Percentiles rank a stretch among this genome's conserved stretches.
phyloP scores from a whole-genome alignment of 2,329 filamentous ascomycete species.

The Metarhizium humberi region DNA sequence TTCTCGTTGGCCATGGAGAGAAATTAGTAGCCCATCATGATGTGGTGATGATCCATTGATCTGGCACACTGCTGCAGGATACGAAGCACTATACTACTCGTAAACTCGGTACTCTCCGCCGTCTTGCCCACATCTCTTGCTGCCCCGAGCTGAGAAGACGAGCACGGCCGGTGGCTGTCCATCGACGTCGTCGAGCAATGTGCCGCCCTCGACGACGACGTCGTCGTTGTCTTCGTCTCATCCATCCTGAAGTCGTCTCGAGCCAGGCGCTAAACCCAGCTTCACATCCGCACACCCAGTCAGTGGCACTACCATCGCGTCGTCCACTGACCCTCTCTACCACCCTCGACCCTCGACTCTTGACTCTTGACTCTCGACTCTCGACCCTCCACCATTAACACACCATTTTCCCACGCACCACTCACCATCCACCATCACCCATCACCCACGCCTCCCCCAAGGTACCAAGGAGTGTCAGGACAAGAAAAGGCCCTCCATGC shows the following conservation, averaged over 20 bases:
- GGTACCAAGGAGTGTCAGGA: not conserved
- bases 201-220: not conserved
- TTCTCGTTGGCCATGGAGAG: not conserved
- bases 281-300: constrained; percentile 2
- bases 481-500: not conserved
- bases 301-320: not conserved
- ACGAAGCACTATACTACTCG: too few species aligned
- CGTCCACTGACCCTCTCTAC: not conserved
- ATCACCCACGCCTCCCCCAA: not conserved
- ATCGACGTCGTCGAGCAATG: not conserved
- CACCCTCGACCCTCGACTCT: not conserved
- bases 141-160: too few species aligned
- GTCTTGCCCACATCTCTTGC: too few species aligned
- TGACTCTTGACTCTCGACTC: not conserved
- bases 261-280: not conserved
- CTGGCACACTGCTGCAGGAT: not conserved
- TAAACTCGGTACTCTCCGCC: too few species aligned
- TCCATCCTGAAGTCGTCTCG: not conserved
- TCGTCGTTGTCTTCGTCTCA: not conserved
- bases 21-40: not conserved
- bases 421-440: not conserved
- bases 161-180: not conserved
- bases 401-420: not conserved
- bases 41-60: not conserved
- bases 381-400: not conserved